phyloP scores from a whole-genome alignment of 805 yeast genomes.

The Grigorovia yakushimaensis region DNA sequence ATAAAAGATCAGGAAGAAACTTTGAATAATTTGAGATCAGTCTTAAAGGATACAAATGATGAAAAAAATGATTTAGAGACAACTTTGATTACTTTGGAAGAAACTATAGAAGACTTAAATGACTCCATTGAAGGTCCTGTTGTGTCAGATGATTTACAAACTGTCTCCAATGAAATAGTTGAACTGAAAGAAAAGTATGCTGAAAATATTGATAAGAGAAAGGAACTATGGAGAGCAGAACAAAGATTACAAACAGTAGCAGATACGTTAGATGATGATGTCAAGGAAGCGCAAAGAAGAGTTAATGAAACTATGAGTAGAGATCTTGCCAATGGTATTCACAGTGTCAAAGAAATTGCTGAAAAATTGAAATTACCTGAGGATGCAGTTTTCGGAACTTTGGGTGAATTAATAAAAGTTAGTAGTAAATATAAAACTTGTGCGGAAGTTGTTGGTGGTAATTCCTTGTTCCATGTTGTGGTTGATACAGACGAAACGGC shows the following conservation, averaged over 20 bases:
- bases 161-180: constrained; percentile 23
- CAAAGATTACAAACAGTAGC: constrained; percentile 49
- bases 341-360: constrained; percentile 56
- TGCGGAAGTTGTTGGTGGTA: constrained; percentile 84
- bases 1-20: constrained; percentile 29
- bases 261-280: constrained; percentile 46
- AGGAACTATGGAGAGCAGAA: constrained; percentile 70
- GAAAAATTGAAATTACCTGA: constrained; percentile 42
- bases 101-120: constrained; percentile 28
- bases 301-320: constrained; percentile 71
- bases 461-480: constrained; percentile 74
- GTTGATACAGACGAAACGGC: constrained; percentile 87
- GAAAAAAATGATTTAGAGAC: constrained; percentile 10
- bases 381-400: constrained; percentile 66
- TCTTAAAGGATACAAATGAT: constrained; percentile 6
- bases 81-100: constrained; percentile 19
- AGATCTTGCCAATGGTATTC: constrained; percentile 56
- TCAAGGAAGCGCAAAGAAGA: constrained; percentile 45
- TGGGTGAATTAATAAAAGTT: constrained; percentile 75
- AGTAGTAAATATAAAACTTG: constrained; percentile 78
- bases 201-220: constrained; percentile 53
- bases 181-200: constrained; percentile 34
- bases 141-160: constrained; percentile 26
- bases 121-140: constrained; percentile 32
- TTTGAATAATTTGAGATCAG: constrained; percentile 18